Evolutionary conservation across 179 eudicot species (phyloP).

Genomic region (Drosera spatulata): DNA sequence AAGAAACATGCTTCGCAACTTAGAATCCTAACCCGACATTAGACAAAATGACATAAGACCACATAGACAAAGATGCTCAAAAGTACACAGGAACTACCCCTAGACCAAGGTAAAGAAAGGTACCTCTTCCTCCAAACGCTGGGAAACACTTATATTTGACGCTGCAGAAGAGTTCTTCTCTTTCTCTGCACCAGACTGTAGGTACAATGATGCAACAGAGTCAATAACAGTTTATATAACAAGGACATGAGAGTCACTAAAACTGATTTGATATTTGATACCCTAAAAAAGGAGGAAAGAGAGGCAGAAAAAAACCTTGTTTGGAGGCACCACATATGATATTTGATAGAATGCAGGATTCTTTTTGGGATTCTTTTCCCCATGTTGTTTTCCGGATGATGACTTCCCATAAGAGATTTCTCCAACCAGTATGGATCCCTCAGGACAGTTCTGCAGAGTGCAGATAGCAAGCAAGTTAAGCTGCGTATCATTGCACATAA

Average conservation of each 20-base stretch:
- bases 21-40: not conserved
- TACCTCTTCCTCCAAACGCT: slow-evolving; percentile 90
- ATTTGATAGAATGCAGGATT: slow-evolving; percentile 68
- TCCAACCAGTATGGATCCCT: slow-evolving; percentile 84
- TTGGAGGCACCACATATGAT: slow-evolving; percentile 73
- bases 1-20: too few species aligned
- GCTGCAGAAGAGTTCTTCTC: slow-evolving; percentile 37
- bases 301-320: slow-evolving; percentile 34
- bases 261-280: not conserved
- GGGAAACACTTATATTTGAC: slow-evolving; percentile 49
- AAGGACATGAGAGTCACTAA: not conserved
- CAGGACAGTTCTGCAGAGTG: slow-evolving; percentile 78
- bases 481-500: not conserved
- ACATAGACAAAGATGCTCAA: not conserved
- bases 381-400: slow-evolving; percentile 37
- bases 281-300: not conserved
- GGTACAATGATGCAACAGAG: not conserved
- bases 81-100: not conserved
- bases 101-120: not conserved
- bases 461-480: slow-evolving; percentile 6
- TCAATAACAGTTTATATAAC: not conserved
- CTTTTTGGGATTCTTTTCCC: slow-evolving; percentile 49
- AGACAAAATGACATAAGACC: not conserved
- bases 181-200: slow-evolving; percentile 68
- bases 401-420: slow-evolving; percentile 77